A percentile compares a stretch with the other conserved stretches of the same genome.
Conservation (phyloP, 2,329 filamentous ascomycete genomes). For the Hansfordia pulvinata region DNA sequence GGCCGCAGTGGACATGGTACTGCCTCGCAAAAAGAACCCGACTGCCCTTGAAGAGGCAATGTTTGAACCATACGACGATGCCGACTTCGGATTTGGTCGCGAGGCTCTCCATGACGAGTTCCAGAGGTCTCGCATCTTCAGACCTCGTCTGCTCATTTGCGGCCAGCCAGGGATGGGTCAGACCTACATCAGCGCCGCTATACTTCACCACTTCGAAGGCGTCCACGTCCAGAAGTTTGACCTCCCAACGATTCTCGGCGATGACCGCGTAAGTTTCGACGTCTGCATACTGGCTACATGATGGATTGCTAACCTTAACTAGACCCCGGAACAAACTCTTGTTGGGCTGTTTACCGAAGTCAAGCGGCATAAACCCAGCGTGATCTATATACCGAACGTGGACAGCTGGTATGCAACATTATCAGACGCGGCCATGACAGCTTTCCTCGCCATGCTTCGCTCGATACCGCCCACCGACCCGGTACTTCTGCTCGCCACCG, state of each 20-base stretch:
- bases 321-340: constrained; percentile 74
- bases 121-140: constrained; percentile 75
- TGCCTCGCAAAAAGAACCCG: constrained; percentile 74
- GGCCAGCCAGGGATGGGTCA: constrained; percentile 90
- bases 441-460: constrained; percentile 70
- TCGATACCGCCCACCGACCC: constrained; percentile 84
- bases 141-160: constrained; percentile 72
- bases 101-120: constrained; percentile 69
- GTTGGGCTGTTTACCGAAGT: constrained; percentile 87
- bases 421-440: constrained; percentile 54
- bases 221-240: constrained; percentile 93
- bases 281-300: constrained; percentile 2
- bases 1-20: constrained; percentile 54
- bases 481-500: constrained; percentile 73
- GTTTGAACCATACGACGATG: constrained; percentile 73
- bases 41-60: constrained; percentile 91
- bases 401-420: constrained; percentile 69
- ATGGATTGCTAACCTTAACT: constrained; percentile 11
- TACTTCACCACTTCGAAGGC: constrained; percentile 84
- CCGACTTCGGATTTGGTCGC: constrained; percentile 70
- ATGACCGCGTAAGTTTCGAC: constrained; percentile 51
- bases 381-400: constrained; percentile 86
- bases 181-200: constrained; percentile 69
- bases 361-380: constrained; percentile 85
- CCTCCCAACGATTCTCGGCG: constrained; percentile 72